Evolutionary conservation across 129 eudicot genomes (phyloP), one percentile per base, ranked within the genome.

Genomic region (Deinandra increscens): DNA sequence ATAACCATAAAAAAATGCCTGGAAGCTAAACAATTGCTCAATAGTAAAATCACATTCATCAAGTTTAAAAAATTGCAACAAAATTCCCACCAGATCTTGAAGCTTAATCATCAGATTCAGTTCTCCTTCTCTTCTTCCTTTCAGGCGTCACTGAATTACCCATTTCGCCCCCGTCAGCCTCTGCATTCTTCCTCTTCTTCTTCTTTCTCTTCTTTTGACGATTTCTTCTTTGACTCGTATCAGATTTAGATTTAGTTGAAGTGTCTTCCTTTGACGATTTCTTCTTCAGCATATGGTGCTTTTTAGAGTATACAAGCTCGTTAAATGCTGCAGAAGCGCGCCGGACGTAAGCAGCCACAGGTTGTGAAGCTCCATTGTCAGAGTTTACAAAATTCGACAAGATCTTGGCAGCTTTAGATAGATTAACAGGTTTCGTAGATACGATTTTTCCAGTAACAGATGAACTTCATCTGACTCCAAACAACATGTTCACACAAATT

Each of bases 321-420:
- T 77, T 60, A 56, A 87, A 84, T 2, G 84, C 71, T 1, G 33
- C 76, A 29, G 84, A 64, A 72, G 93, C 71, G 36, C 82, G 86
- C 0, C 64, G 64, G 7, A 86, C 84, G 49, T 86, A 86, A 17
- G 75, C 74, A 17, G 69, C 45, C 17, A 86, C 81, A 0, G 86
- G 66, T 53, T 79, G 86, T 39, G 93, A 81, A 37, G 84, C 93
- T 18, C 85, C 91, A 68, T 70, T 80, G 14, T 82, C 85, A 8
- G 76, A 56, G 23, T 41, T 54, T n/a, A 77, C 82, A 56, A 86
- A 86, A 5, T 70, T 70, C 3, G 86, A 66, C 26, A 86, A 66
- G 39, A 69, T 42, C 31, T 45, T 76, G 14, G 88, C 84, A 0
- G 93, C 93, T 60, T 75, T 76, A 6, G 86, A 79, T 31, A 86